Base-by-base conservation (phyloP, 2,329 filamentous ascomycete genomes). In the Mariannaea elegans region DNA sequence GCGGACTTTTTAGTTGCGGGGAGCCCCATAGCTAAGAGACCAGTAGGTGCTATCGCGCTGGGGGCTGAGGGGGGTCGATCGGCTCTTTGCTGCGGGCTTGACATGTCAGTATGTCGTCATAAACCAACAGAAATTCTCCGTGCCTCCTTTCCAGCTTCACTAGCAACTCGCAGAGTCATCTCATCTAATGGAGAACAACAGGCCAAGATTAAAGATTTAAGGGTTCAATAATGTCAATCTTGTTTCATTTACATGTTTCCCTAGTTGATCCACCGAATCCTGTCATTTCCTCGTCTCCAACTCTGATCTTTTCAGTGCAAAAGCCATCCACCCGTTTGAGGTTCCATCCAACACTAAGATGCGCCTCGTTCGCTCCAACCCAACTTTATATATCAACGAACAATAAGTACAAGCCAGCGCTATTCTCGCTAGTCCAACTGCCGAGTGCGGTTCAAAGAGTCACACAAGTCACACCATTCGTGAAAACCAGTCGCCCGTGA, bases 391-490 rank as follows among this genome's bases (percentile, higher is more conserved):
- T 36, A 5, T 13, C 32, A 36, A 36, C 32, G 12, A 36, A 36
- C 6, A 36, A 8, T 36, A 36, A 10, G 21, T 44, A 24, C 21
- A 34, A 29, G 3, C n/a, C 46, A 41, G n/a, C 24, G 18, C 3
- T 13, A 44, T 18, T 34, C 24, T 31, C 27, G 36, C 10, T 34
- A 29, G 38, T 23, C 18, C 14, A n/a, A 19, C 45, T 36, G 48
- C 49, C 31, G 31, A 48, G 8, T 44, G 34, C 12, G 27, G 7
- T 27, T 32, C n/a, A 10, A 23, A 45, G 16, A 50, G 23, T 16
- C 29, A 19, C 9, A 10, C 19, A 14, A 14, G 58, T 59, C 62
- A 61, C 61, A 61, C 53, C 41, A 38, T 56, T 8, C 50, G 51
- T 23, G 55, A 46, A 38, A 61, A 36, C 24, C 61, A 44, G 39